A percentile compares a stretch with the other conserved stretches of the same genome.
phyloP scores from a whole-genome alignment of 352 stramenopile genomes.

The Hyaloperonospora arabidopsidis region DNA sequence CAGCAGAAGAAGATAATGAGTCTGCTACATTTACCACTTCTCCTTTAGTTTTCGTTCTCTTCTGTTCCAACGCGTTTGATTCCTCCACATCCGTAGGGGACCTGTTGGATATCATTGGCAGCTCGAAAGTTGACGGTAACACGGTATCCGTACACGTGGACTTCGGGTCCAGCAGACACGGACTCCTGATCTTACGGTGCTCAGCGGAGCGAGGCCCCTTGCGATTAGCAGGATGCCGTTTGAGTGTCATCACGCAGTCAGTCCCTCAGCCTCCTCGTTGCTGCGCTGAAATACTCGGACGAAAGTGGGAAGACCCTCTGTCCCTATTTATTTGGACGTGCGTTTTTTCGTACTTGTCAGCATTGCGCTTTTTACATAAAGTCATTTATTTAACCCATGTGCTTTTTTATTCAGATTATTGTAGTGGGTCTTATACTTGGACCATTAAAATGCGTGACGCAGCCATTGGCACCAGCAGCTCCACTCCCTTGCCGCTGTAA shows the following conservation, averaged over 20 bases:
- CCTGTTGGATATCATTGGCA: not conserved
- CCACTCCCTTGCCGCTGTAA: no score
- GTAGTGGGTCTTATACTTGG: no score
- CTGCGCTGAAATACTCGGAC: no score
- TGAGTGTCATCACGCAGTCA: slow-evolving; percentile 7
- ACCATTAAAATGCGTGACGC: no score
- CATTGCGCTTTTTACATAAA: no score
- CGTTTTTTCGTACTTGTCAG: no score
- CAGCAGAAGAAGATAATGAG: not conserved
- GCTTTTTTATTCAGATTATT: no score
- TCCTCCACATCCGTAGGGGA: slow-evolving; percentile 1
- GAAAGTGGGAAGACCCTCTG: no score
- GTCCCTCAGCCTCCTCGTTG: no score
- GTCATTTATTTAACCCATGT: no score
- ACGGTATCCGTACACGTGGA: not conserved
- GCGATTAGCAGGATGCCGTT: slow-evolving; percentile 17
- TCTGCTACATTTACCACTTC: not conserved
- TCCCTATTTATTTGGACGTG: no score
- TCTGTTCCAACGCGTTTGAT: not conserved
- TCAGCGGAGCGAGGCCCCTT: slow-evolving; percentile 16
- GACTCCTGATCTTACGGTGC: slow-evolving; percentile 16
- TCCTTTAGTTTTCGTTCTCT: not conserved
- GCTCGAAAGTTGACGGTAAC: not conserved
- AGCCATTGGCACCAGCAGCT: no score
- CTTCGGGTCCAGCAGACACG: slow-evolving; percentile 12